Conservation (phyloP, 192 early-diverging fungal species). For the Rhizophagus clarus region DNA sequence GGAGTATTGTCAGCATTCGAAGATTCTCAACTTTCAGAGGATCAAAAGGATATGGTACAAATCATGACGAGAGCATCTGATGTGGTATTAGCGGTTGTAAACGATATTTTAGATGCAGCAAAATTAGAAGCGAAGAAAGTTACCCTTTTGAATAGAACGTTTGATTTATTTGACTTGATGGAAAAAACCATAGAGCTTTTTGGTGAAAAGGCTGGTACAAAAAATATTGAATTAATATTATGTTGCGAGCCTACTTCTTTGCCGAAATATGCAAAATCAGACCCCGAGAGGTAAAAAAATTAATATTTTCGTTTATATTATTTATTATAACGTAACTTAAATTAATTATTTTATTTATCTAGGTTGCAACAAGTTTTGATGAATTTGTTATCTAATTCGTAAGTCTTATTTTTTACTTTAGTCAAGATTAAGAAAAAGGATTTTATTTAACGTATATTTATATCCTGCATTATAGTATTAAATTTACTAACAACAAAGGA, state of each 20-base stretch:
- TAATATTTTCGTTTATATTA: neutral
- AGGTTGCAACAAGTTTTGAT: slow-evolving; percentile 46
- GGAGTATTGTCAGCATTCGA: slow-evolving; percentile 47
- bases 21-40: slow-evolving; percentile 42
- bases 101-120: slow-evolving; percentile 46
- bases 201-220: slow-evolving; percentile 41
- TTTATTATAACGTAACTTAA: neutral
- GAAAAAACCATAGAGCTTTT: slow-evolving; percentile 47
- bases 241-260: slow-evolving; percentile 46
- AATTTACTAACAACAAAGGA: slow-evolving; percentile 52
- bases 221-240: slow-evolving; percentile 48
- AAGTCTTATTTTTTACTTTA: neutral
- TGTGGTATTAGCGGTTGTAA: slow-evolving; percentile 46
- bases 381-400: slow-evolving; percentile 58
- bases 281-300: slow-evolving; percentile 32
- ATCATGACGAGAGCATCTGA: slow-evolving; percentile 49
- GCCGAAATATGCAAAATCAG: slow-evolving; percentile 42
- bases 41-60: slow-evolving; percentile 49
- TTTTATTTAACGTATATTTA: too few relatives aligned
- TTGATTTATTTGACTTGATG: slow-evolving; percentile 44
- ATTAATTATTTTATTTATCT: neutral
- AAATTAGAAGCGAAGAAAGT: slow-evolving; percentile 48
- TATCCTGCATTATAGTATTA: slow-evolving; percentile 26
- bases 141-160: slow-evolving; percentile 50
- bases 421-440: too few relatives aligned